Percentiles rank a stretch among this genome's conserved stretches.
Evolutionary conservation across 83 land plant species (phyloP).

Genomic region (Isoetes engelmannii): DNA sequence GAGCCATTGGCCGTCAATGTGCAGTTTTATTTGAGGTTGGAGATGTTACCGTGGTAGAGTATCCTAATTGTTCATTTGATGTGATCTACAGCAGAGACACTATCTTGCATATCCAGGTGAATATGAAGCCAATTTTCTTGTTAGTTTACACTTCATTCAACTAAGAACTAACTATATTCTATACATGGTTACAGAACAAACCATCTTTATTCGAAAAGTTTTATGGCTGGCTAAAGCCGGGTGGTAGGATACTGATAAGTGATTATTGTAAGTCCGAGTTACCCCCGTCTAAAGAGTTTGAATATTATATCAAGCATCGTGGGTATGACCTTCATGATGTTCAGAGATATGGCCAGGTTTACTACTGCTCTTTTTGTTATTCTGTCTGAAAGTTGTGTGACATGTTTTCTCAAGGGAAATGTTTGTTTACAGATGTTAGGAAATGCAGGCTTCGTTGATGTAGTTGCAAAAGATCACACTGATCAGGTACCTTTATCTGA

Average conservation of each 20-base stretch:
- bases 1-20: slow-evolving; percentile 82
- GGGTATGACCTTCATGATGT: slow-evolving; percentile 98
- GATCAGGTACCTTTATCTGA: slow-evolving; percentile 45
- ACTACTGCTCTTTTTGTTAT: background rate
- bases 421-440: slow-evolving; percentile 64
- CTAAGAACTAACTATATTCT: background rate
- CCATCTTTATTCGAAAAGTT: slow-evolving; percentile 66
- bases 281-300: slow-evolving; percentile 60
- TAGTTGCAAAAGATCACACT: slow-evolving; percentile 92
- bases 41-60: slow-evolving; percentile 76
- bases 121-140: background rate
- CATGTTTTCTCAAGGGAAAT: too few relatives aligned
- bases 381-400: too few relatives aligned
- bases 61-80: slow-evolving; percentile 70
- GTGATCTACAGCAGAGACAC: slow-evolving; percentile 98
- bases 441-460: slow-evolving; percentile 77
- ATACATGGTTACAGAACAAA: slow-evolving; percentile 61
- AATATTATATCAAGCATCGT: slow-evolving; percentile 74
- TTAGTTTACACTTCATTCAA: too few relatives aligned
- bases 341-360: slow-evolving; percentile 78
- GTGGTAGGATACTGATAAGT: slow-evolving; percentile 76
- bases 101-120: slow-evolving; percentile 92
- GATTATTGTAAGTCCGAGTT: slow-evolving; percentile 79
- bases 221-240: slow-evolving; percentile 86
- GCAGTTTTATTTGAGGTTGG: slow-evolving; percentile 93